Percentiles rank a stretch among this genome's conserved stretches.
Evolutionary conservation across 768 basidiomycete genomes (phyloP).

Genomic region (Tulasnella sp.): DNA sequence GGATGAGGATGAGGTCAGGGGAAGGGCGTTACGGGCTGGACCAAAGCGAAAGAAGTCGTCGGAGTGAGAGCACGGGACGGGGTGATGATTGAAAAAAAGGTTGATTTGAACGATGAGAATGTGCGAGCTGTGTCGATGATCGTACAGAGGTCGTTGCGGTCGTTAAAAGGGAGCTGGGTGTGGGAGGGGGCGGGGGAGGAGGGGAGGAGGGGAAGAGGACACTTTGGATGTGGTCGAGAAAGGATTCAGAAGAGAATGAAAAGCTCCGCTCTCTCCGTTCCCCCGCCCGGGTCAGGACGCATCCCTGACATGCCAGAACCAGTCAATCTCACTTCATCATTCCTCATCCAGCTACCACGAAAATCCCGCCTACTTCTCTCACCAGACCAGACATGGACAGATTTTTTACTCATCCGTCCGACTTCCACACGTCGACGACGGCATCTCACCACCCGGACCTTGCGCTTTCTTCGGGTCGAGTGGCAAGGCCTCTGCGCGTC

Average conservation of each 20-base stretch:
- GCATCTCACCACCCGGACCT: conserved; percentile 21
- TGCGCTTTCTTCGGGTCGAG: neutral
- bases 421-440: neutral
- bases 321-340: neutral
- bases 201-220: conserved; percentile 29
- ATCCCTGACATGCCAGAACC: conserved; percentile 3
- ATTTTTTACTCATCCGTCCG: neutral
- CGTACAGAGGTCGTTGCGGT: conserved; percentile 26
- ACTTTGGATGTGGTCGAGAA: neutral
- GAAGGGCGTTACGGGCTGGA: conserved; percentile 4
- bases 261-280: conserved; percentile 19
- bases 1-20: conserved; percentile 16
- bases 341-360: neutral
- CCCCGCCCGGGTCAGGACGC: conserved; percentile 12
- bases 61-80: conserved; percentile 16
- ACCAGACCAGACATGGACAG: conserved; percentile 6
- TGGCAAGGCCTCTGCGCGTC: neutral
- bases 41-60: conserved; percentile 3
- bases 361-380: neutral
- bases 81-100: neutral
- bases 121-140: conserved; percentile 22
- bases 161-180: conserved; percentile 29
- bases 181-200: conserved; percentile 19
- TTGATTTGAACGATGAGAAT: conserved; percentile 7
- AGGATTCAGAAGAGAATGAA: neutral